A percentile compares a stretch with the other conserved stretches of the same genome.
These are phyloP conservation scores for Eragrostis curvula DNA, from an alignment of 176 grass and related monocot species.

Conservation along the genomic window DNA sequence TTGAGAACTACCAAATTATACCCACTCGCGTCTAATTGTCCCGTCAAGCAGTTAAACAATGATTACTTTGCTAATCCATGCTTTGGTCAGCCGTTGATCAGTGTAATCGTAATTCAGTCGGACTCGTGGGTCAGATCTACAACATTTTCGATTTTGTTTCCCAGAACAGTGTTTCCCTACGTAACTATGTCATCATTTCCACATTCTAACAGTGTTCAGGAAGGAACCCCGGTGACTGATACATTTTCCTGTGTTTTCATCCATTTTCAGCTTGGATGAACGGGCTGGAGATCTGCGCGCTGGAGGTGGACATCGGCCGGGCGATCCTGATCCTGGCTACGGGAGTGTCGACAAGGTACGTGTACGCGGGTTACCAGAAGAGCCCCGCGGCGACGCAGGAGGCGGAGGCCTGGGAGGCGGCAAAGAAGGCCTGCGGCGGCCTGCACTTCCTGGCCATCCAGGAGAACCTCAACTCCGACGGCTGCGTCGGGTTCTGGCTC, in stretches of 20 bases:
- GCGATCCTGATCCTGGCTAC: constrained; percentile 75
- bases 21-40: too few relatives aligned
- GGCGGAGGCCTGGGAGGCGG: constrained; percentile 94
- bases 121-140: too few relatives aligned
- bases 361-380: constrained; percentile 87
- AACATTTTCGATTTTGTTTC: too few relatives aligned
- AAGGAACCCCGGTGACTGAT: background rate
- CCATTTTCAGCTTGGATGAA: constrained; percentile 90
- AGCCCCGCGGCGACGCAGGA: constrained; percentile 82
- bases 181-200: background rate
- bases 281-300: constrained; percentile 73
- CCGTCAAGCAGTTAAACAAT: too few relatives aligned
- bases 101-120: too few relatives aligned
- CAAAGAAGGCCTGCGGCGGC: constrained; percentile 80
- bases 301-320: constrained; percentile 67
- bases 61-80: too few relatives aligned
- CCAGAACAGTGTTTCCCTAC: too few relatives aligned
- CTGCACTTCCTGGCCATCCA: constrained; percentile 95
- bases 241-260: background rate
- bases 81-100: too few relatives aligned
- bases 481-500: constrained; percentile 92
- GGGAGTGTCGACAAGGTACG: constrained; percentile 80
- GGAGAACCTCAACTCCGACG: constrained; percentile 82
- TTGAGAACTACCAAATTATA: too few relatives aligned
- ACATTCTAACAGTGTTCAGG: background rate